Conservation (phyloP, 1,284 basidiomycete species). For the Xerocomus amazonicus region DNA sequence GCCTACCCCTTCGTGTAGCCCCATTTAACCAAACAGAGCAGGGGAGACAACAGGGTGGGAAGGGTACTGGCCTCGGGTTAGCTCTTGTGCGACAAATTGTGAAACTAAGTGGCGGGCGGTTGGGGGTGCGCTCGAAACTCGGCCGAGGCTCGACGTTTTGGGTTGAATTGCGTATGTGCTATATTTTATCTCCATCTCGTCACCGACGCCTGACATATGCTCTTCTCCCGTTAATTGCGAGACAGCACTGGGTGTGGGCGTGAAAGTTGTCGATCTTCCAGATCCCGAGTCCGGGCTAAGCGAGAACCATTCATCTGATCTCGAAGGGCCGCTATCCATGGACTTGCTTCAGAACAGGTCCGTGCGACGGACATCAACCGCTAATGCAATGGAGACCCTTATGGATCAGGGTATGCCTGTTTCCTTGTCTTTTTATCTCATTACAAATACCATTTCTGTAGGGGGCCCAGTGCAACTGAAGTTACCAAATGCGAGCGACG, state of each 20-base stretch:
- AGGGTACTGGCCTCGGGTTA: constrained; percentile 85
- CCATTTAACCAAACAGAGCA: constrained; percentile 78
- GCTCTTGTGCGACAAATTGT: constrained; percentile 90
- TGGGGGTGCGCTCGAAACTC: constrained; percentile 68
- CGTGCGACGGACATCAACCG: constrained; percentile 28
- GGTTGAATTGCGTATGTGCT: constrained; percentile 67
- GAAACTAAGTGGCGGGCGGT: constrained; percentile 73
- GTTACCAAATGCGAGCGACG: constrained; percentile 39
- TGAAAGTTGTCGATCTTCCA: constrained; percentile 26
- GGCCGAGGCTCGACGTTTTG: constrained; percentile 71
- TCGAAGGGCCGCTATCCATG: constrained; percentile 28
- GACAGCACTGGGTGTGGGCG: constrained; percentile 31
- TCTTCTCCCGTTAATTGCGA: constrained; percentile 5
- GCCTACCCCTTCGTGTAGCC: constrained; percentile 36
- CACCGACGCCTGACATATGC: constrained; percentile 10
- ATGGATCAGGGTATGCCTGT: constrained; percentile 62
- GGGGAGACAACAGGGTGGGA: constrained; percentile 82
- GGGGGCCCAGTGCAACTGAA: constrained; percentile 60
- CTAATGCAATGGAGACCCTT: constrained; percentile 56
- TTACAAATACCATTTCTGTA: constrained; percentile 22
- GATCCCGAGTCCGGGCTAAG: constrained; percentile 29
- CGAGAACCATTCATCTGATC: constrained; percentile 18
- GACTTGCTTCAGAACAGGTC: constrained; percentile 20
- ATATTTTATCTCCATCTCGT: constrained; percentile 14
- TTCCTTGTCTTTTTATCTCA: not conserved